Conservation (phyloP, 2,329 filamentous ascomycete species). For the Verticillium nubilum region DNA sequence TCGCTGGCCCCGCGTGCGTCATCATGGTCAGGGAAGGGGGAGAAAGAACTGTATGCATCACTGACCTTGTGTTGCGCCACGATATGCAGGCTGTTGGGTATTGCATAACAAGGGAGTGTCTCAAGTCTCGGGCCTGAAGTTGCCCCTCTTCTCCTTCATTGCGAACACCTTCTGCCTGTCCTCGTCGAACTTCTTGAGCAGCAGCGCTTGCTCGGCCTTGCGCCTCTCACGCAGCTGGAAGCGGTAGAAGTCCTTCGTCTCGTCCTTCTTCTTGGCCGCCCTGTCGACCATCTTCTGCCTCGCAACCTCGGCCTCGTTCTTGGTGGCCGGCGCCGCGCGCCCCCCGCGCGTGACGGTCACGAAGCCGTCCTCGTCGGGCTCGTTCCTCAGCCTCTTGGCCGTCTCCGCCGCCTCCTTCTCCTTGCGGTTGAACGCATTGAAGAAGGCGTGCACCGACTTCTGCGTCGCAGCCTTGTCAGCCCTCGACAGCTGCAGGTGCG, state of each 20-base stretch:
- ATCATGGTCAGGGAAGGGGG: slow-evolving; percentile 29
- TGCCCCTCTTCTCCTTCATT: slow-evolving; percentile 63
- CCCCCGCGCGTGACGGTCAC: slow-evolving; percentile 83
- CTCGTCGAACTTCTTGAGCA: slow-evolving; percentile 69
- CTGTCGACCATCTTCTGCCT: slow-evolving; percentile 56
- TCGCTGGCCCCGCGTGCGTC: slow-evolving; percentile 51
- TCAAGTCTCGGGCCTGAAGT: slow-evolving; percentile 49
- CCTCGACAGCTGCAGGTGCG: slow-evolving; percentile 67
- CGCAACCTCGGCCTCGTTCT: slow-evolving; percentile 63
- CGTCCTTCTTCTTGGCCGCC: slow-evolving; percentile 55
- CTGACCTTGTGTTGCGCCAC: neutral
- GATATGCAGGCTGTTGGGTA: neutral
- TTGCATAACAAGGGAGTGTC: neutral
- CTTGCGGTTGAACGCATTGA: slow-evolving; percentile 71
- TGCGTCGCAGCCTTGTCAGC: slow-evolving; percentile 65
- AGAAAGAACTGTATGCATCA: neutral
- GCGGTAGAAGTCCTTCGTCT: slow-evolving; percentile 71
- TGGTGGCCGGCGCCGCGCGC: slow-evolving; percentile 65
- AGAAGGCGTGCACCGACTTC: slow-evolving; percentile 74
- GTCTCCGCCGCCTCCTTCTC: slow-evolving; percentile 58
- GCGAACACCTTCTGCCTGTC: slow-evolving; percentile 67
- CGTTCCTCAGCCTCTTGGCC: slow-evolving; percentile 62
- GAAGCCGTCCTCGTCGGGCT: slow-evolving; percentile 93
- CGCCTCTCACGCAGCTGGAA: slow-evolving; percentile 77
- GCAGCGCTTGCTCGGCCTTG: slow-evolving; percentile 65